Conservation (phyloP, 116 monocot species). For the Phalaenopsis hybrid region DNA sequence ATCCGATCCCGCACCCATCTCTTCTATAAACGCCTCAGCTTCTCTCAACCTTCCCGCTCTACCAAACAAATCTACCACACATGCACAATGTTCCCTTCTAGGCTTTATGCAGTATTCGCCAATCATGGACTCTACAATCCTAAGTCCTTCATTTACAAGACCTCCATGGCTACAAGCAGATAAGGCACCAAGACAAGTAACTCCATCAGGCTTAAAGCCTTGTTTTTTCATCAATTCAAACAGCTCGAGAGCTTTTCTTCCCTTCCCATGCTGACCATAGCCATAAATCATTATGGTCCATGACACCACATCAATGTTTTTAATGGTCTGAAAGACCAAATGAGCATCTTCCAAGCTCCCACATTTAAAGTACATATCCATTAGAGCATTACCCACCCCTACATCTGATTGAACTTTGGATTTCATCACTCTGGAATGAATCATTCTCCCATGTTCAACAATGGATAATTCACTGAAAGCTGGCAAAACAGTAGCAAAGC, state of each 20-base stretch:
- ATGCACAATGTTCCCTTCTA: constrained; percentile 54
- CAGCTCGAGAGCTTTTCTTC: constrained; percentile 34
- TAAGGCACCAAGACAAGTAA: constrained; percentile 49
- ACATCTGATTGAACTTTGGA: constrained; percentile 24
- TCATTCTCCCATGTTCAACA: constrained; percentile 44
- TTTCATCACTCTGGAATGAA: constrained; percentile 45
- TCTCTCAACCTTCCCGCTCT: constrained; percentile 54
- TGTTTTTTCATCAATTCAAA: constrained; percentile 24
- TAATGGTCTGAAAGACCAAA: constrained; percentile 36
- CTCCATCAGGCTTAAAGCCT: constrained; percentile 33
- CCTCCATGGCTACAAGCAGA: constrained; percentile 66
- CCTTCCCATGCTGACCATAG: constrained; percentile 54
- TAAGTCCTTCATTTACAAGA: constrained; percentile 49
- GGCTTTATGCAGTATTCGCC: constrained; percentile 29
- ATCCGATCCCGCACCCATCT: constrained; percentile 38
- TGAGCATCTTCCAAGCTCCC: constrained; percentile 48
- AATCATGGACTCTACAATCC: constrained; percentile 39
- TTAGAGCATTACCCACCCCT: constrained; percentile 50
- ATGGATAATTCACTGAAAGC: constrained; percentile 25
- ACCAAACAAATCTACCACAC: constrained; percentile 60
- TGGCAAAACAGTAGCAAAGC: constrained; percentile 44
- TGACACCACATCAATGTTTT: constrained; percentile 28
- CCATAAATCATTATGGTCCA: constrained; percentile 54
- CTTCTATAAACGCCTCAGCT: constrained; percentile 47
- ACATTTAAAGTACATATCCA: constrained; percentile 84